Base-by-base conservation (phyloP, 2,329 filamentous ascomycete genomes). In the Diaporthe vexans region DNA sequence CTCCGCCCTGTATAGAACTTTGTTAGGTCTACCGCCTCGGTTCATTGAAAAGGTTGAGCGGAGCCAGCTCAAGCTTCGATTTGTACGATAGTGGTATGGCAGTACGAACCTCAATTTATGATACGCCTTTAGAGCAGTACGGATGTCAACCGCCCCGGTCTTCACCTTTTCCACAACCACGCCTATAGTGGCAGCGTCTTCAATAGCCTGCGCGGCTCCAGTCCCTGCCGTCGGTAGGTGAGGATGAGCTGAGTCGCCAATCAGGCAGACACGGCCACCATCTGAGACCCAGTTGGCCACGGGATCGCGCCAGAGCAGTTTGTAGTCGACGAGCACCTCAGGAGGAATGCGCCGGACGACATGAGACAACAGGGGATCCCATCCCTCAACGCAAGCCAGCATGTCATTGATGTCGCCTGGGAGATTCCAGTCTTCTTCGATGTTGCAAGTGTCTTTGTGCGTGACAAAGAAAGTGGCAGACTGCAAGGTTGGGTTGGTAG, bases 401-500 rank as follows among this genome's bases (percentile, higher is more conserved):
- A 71, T 71, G 21, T 57, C 68, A 24, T 71, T 17, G 10, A 58
- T 26, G 7, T 71, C 68, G 13, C 68, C 68, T 11, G 24, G 24
- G 4, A 57, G 52, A n/a, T 71, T 58, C 68, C 68, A 71, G n/a
- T 71, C 68, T 24, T 71, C 68, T 35, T 43, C 40, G 52, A 71
- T 71, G 35, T 71, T 54, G 1, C 52, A 43, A 21, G 11, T 5
- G 24, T 71, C 68, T 24, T 71, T 71, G 26, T 71, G 67, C 8
- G 52, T 71, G 52, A 71, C 67, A 26, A 71, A 71, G 17, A 52
- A 71, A 1, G 67, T 71, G 4, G 54, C 67, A 9, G 51, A 56
- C 54, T 58, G 17, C 68, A 71, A 15, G 11, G 52, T 33, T 4
- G 68, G 52, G 21, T 71, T 71, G 6, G 68, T 71, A 24, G 68